A percentile compares a stretch with the other conserved stretches of the same genome.
Conservation (phyloP, 2,329 filamentous ascomycete genomes). For the Fusarium sp. region DNA sequence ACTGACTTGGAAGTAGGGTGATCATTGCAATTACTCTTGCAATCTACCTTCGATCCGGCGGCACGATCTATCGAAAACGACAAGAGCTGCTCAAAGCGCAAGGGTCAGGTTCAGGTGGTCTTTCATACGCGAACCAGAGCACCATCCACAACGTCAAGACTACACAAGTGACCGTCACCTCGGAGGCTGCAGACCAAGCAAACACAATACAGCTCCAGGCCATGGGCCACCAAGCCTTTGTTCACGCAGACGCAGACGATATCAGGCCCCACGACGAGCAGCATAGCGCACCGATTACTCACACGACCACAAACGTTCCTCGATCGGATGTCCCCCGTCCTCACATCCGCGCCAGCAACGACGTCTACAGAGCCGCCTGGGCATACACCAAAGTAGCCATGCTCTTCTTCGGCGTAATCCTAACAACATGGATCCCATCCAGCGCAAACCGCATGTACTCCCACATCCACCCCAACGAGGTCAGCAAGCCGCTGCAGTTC, state of each 20-base stretch:
- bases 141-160: constrained; percentile 7
- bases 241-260: neutral
- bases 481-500: constrained; percentile 10
- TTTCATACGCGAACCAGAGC: constrained; percentile 10
- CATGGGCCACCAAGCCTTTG: neutral
- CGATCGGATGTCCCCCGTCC: neutral
- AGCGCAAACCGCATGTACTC: constrained; percentile 20
- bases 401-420: neutral
- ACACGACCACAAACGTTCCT: neutral
- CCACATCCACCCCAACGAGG: neutral
- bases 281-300: neutral
- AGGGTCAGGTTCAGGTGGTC: neutral
- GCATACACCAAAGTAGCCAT: constrained; percentile 17
- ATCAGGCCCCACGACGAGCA: neutral
- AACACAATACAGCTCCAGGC: neutral
- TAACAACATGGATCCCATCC: constrained; percentile 3
- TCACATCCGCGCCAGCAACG: neutral
- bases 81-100: constrained; percentile 8
- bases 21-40: constrained; percentile 5
- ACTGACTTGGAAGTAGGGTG: neutral
- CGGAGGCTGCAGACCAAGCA: neutral
- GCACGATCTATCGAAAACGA: constrained; percentile 18
- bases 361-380: constrained; percentile 15
- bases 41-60: constrained; percentile 4
- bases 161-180: constrained; percentile 6